Percentiles rank a stretch among this genome's conserved stretches.
phyloP scores from a whole-genome alignment of 495 filamentous ascomycete genomes.

The Xylaria intraflava region DNA sequence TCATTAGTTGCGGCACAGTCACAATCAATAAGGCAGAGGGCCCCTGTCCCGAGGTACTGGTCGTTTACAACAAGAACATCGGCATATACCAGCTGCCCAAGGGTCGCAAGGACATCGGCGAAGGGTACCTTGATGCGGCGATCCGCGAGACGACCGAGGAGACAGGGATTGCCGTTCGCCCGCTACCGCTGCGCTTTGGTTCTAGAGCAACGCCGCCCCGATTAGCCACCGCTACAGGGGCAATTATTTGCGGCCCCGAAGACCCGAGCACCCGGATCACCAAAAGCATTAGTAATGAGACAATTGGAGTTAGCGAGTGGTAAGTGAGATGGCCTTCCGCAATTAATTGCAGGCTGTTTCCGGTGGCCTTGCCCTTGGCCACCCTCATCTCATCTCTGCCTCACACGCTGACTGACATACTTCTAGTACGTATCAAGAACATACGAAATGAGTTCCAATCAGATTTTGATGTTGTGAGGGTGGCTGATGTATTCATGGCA shows the following conservation, averaged over 20 bases:
- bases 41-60: constrained; percentile 24
- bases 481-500: constrained; percentile 12
- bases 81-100: constrained; percentile 42
- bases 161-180: constrained; percentile 32
- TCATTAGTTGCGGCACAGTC: constrained; percentile 42
- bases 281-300: constrained; percentile 23
- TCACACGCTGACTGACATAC: constrained; percentile 1
- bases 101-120: constrained; percentile 40
- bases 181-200: constrained; percentile 31
- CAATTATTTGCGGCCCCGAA: constrained; percentile 15
- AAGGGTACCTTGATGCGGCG: constrained; percentile 34
- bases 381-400: neutral
- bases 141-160: constrained; percentile 43
- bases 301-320: constrained; percentile 27
- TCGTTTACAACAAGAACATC: constrained; percentile 38
- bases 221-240: constrained; percentile 5
- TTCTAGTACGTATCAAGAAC: constrained; percentile 8
- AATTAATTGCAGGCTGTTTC: neutral
- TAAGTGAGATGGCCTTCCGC: constrained; percentile 7
- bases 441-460: neutral
- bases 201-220: constrained; percentile 27
- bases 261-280: constrained; percentile 23
- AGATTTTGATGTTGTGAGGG: neutral
- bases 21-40: constrained; percentile 31
- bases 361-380: neutral